Evolutionary conservation across 1,284 basidiomycete species (phyloP).

Genomic region (Trametes hirsuta): DNA sequence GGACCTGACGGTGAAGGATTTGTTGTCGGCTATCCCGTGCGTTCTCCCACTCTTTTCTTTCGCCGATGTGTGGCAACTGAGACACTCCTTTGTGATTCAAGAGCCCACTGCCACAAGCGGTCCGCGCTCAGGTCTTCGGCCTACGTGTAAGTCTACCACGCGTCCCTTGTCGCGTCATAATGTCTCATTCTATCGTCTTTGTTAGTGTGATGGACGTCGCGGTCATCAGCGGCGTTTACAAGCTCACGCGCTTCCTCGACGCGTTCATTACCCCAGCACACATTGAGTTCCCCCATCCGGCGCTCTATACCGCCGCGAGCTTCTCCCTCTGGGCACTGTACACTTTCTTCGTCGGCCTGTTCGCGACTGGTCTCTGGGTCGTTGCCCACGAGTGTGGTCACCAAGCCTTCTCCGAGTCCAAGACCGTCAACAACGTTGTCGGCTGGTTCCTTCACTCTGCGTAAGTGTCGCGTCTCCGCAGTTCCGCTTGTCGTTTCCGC

Average conservation of each 20-base stretch:
- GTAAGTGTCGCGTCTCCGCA: conserved; percentile 41
- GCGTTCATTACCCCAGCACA: conserved; percentile 58
- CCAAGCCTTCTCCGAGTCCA: conserved; percentile 96
- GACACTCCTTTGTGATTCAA: conserved; percentile 33
- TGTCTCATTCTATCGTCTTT: conserved; percentile 17
- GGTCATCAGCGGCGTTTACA: conserved; percentile 74
- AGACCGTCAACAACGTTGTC: conserved; percentile 90
- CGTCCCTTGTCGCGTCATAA: conserved; percentile 16
- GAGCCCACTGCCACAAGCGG: conserved; percentile 91
- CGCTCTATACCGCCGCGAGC: conserved; percentile 65
- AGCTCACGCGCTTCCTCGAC: conserved; percentile 73
- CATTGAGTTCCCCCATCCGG: conserved; percentile 63
- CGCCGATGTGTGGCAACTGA: too few relatives aligned
- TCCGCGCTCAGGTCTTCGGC: conserved; percentile 83
- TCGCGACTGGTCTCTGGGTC: conserved; percentile 94
- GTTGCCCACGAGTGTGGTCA: conserved; percentile 94
- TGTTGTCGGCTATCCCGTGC: conserved; percentile 88
- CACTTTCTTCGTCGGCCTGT: conserved; percentile 83
- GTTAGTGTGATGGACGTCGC: conserved; percentile 74
- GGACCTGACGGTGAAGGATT: conserved; percentile 83
- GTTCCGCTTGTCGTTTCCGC: conserved; percentile 1
- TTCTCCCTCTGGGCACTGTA: conserved; percentile 85
- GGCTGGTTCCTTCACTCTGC: conserved; percentile 95
- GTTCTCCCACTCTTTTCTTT: conserved; percentile 32
- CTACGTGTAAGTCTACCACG: conserved; percentile 67